Base-by-base conservation (phyloP, 1,139 yeast species). In the Entelexis sorbosivorans region DNA sequence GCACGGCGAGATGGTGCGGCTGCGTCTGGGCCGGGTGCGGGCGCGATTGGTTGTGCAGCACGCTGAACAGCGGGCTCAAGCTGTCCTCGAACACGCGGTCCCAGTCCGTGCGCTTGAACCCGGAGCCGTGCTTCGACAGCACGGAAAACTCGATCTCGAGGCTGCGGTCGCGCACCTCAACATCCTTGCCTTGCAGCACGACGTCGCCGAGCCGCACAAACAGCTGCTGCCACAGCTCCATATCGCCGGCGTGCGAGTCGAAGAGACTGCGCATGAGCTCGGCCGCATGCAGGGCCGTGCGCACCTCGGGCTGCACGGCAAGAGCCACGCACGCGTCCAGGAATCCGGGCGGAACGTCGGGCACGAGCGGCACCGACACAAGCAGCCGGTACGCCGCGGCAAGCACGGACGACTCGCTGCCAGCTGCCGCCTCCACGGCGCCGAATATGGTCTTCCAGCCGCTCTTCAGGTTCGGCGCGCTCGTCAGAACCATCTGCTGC, bases 361-460 rank as follows among this genome's bases (percentile, higher is more conserved):
- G 44, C 14, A n/a, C 40, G 8, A 52, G 52, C 1, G 55, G 56
- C 5, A 59, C 55, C 2, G 44, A 32, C 10, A 38, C 44, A 26
- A 59, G 32, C 29, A 60, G 47, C 11, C 54, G 38, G 48, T 52
- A 59, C 8, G 60, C 60, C 1, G 54, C 52, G 3, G 42, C 52
- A 2, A 58, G 49, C 10, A 55, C 58, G 0, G 28, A 20, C 17
- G 39, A 19, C 7, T 26, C 38, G 29, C 47, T 46, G 26, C 49
- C 44, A 1, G 17, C 22, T 2, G 85, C 85, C 28, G 75, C 77
- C 0, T 79, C 72, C 59, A 89, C 78, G 1, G 88, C 87, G 24
- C 80, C 82, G 62, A 91, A 80, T 55, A 93, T 82, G 0, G 97
- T 81, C 56, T 78, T 79, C 99, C 99, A 93, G 40, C 99, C 99